Conservation (phyloP, 2,329 filamentous ascomycete genomes). For the Calonectria pauciramosa region DNA sequence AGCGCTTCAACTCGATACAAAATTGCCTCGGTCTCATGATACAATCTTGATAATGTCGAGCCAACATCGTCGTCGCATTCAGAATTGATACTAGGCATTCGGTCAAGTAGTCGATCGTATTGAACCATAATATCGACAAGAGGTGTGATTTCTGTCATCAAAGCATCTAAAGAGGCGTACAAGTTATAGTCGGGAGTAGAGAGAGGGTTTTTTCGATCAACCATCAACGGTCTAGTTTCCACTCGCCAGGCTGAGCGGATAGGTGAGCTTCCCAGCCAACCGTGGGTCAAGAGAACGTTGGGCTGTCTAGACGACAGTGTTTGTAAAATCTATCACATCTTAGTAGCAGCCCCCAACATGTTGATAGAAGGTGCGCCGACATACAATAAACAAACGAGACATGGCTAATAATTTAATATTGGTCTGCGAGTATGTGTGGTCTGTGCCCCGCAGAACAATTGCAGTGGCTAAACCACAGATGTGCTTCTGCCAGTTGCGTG, state of each 20-base stretch:
- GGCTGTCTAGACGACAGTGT: background rate
- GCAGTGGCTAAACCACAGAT: background rate
- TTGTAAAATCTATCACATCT: background rate
- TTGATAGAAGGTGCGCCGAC: background rate
- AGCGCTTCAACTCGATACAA: background rate
- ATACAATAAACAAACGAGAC: background rate
- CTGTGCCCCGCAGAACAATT: background rate
- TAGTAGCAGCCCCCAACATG: background rate
- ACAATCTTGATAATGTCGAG: background rate
- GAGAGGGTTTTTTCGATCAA: too few species aligned
- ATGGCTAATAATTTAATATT: background rate
- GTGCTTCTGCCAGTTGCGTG: slow-evolving; percentile 6
- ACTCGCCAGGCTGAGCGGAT: background rate
- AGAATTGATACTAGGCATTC: background rate
- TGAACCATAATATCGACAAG: background rate
- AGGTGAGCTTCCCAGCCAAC: background rate
- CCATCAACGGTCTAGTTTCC: background rate
- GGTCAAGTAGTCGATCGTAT: background rate
- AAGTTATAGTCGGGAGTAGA: background rate
- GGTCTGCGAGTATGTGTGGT: background rate
- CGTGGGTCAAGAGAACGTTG: background rate
- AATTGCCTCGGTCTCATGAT: background rate
- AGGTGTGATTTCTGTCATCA: background rate
- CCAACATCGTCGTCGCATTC: background rate
- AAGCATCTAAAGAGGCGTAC: background rate